Percentiles rank a stretch among this genome's conserved stretches.
Conservation (phyloP, 306 rosid genomes). For the Quercus alba region DNA sequence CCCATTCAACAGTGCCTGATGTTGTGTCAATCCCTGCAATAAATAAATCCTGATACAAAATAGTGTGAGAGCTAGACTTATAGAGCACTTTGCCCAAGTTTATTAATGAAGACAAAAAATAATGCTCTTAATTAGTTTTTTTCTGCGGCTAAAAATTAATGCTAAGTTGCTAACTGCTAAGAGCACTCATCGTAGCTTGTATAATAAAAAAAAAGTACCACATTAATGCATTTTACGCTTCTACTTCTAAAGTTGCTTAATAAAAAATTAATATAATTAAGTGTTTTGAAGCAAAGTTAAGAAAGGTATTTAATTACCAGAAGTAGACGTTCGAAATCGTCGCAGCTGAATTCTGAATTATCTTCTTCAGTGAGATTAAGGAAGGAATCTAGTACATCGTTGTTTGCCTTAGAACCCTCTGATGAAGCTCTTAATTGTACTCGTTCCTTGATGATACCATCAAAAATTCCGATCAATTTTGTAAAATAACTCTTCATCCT, state of each 20-base stretch:
- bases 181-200: too few species aligned
- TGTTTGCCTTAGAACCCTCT: not conserved
- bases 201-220: not conserved
- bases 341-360: not conserved
- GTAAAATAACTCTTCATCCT: conserved; percentile 14
- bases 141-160: too few species aligned
- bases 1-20: conserved; percentile 16
- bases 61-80: not conserved
- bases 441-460: conserved; percentile 7
- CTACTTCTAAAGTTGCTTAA: too few species aligned
- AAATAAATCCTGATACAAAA: not conserved
- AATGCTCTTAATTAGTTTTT: too few species aligned
- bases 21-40: conserved; percentile 6
- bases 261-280: not conserved
- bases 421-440: not conserved
- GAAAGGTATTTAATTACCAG: not conserved
- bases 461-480: not conserved
- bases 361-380: not conserved
- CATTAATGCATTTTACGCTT: too few species aligned
- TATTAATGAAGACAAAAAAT: too few species aligned
- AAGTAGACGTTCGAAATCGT: not conserved
- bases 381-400: conserved; percentile 18
- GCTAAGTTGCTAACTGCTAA: too few species aligned
- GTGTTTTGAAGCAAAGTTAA: not conserved
- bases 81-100: not conserved